phyloP scores from a whole-genome alignment of 1,284 basidiomycete genomes.

The Stereum hirsutum region DNA sequence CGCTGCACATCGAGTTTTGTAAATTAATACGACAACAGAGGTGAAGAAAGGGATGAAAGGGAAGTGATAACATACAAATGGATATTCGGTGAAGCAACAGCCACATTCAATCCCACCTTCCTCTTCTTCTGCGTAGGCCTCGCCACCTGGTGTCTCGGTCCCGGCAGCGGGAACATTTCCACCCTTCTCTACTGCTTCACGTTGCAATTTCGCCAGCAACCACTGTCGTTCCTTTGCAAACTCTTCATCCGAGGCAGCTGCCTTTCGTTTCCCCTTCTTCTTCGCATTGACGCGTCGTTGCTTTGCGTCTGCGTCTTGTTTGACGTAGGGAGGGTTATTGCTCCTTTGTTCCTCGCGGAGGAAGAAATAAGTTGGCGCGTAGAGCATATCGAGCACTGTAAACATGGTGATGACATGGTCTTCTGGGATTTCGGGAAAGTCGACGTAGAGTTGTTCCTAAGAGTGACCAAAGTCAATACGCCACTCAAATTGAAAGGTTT shows the following conservation, averaged over 20 bases:
- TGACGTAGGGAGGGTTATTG: slow-evolving; percentile 27
- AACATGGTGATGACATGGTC: slow-evolving; percentile 37
- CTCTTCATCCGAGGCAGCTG: slow-evolving; percentile 19
- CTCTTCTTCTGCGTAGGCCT: slow-evolving; percentile 28
- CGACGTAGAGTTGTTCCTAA: slow-evolving; percentile 41
- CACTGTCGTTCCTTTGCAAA: slow-evolving; percentile 34
- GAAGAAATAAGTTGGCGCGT: slow-evolving; percentile 48
- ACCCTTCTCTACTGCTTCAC: slow-evolving; percentile 21
- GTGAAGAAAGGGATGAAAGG: slow-evolving; percentile 2
- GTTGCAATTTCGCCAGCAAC: slow-evolving; percentile 26
- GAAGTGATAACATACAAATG: slow-evolving; percentile 47
- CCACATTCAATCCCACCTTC: slow-evolving; percentile 68
- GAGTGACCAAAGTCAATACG: neutral
- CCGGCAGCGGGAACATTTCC: neutral
- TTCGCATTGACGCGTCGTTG: slow-evolving; percentile 13
- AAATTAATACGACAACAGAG: neutral
- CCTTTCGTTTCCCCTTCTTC: slow-evolving; percentile 28
- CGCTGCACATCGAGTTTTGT: too few species aligned
- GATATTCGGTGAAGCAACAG: slow-evolving; percentile 69
- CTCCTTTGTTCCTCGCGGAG: slow-evolving; percentile 28
- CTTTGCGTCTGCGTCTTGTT: slow-evolving; percentile 23
- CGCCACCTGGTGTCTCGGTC: neutral
- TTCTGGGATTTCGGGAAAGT: slow-evolving; percentile 52
- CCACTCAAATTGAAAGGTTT: neutral
- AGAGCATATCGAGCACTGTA: slow-evolving; percentile 30